These are phyloP conservation scores for Tritrichomonas foetus DNA, from an alignment of 208 protist genomes.

Conservation along the genomic window DNA sequence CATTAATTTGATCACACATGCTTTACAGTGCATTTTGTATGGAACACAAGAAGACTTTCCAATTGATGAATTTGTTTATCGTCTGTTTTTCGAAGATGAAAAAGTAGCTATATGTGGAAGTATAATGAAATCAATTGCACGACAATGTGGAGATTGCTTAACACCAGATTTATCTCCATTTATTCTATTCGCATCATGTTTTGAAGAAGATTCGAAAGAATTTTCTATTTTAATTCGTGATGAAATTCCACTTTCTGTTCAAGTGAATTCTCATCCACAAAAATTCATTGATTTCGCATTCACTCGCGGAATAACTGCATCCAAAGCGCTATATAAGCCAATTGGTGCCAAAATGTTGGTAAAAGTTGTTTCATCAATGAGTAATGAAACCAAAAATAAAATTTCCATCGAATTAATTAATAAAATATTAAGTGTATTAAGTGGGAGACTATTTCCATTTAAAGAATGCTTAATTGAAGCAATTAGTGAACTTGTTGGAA, in stretches of 20 bases:
- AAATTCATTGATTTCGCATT: conserved; percentile 9
- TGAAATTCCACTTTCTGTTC: background rate
- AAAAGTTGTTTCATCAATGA: background rate
- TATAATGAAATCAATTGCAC: background rate
- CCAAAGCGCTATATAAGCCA: background rate
- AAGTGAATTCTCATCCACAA: background rate
- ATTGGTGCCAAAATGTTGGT: background rate
- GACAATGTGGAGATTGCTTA: background rate
- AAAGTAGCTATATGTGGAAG: background rate
- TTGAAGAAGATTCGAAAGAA: background rate
- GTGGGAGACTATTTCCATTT: background rate
- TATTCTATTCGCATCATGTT: background rate
- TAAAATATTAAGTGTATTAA: background rate
- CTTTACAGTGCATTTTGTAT: background rate
- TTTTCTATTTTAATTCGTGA: background rate
- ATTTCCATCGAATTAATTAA: background rate
- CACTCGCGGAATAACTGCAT: background rate
- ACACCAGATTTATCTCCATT: background rate
- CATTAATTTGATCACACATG: background rate
- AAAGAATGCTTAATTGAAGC: background rate
- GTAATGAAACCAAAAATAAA: too few species aligned
- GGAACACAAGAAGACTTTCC: background rate
- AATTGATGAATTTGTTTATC: background rate
- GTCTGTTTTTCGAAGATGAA: background rate
- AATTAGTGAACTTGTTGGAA: background rate